A percentile compares a stretch with the other conserved stretches of the same genome.
These are phyloP conservation scores for Microstegium vimineum DNA, from an alignment of 176 grass and related monocot genomes.

Conservation along the genomic window DNA sequence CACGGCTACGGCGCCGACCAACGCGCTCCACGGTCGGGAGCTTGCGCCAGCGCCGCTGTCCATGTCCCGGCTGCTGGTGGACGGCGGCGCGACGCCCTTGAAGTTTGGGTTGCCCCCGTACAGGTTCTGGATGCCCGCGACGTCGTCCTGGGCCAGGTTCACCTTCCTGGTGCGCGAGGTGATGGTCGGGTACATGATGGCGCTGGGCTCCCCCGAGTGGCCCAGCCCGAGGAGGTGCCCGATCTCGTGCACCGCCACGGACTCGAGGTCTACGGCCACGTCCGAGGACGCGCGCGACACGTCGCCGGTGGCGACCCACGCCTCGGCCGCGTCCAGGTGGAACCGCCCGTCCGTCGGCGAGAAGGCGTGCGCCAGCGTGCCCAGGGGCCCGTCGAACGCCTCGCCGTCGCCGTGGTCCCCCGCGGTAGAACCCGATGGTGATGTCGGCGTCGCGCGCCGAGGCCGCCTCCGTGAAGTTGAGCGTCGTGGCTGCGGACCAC, in stretches of 20 bases:
- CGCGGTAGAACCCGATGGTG: conserved; percentile 64
- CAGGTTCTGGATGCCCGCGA: conserved; percentile 60
- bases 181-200: conserved; percentile 89
- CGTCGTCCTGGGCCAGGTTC: conserved; percentile 63
- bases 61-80: conserved; percentile 50
- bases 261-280: conserved; percentile 76
- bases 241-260: conserved; percentile 96
- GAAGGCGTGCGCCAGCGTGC: conserved; percentile 91
- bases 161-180: conserved; percentile 62
- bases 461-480: conserved; percentile 68
- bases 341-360: conserved; percentile 80
- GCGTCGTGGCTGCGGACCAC: conserved; percentile 60
- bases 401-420: conserved; percentile 82
- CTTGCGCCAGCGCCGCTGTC: conserved; percentile 21
- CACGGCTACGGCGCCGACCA: conserved; percentile 9
- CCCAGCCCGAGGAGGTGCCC: conserved; percentile 85
- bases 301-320: conserved; percentile 63
- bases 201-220: conserved; percentile 46
- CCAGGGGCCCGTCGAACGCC: conserved; percentile 77
- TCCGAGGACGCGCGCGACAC: conserved; percentile 21
- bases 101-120: conserved; percentile 78
- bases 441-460: conserved; percentile 48
- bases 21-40: background rate
- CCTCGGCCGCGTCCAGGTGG: conserved; percentile 84
- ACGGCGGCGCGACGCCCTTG: conserved; percentile 44